Evolutionary conservation across 192 early-diverging fungal genomes (phyloP).

Genomic region (Coemansia sp.): DNA sequence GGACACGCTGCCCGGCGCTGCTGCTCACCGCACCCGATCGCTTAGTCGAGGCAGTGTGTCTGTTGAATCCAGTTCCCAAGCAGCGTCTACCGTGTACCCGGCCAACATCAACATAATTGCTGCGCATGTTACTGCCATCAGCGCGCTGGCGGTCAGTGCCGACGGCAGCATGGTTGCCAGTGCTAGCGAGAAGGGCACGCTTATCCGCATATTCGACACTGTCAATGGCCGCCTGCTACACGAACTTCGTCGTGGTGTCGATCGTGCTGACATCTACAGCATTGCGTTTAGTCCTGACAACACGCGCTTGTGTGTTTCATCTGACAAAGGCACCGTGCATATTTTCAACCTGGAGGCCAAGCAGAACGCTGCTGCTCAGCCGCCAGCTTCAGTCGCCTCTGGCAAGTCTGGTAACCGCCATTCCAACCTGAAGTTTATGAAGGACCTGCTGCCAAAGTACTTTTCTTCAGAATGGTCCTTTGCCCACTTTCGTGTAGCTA

Average conservation of each 20-base stretch:
- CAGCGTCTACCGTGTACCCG: constrained; percentile 41
- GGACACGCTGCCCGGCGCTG: not conserved
- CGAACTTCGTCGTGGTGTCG: constrained; percentile 85
- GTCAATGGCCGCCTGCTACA: constrained; percentile 68
- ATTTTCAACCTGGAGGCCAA: constrained; percentile 79
- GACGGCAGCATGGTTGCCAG: constrained; percentile 80
- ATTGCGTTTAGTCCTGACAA: constrained; percentile 83
- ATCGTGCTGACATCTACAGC: constrained; percentile 82
- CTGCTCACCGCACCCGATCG: constrained; percentile 31
- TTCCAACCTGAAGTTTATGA: constrained; percentile 68
- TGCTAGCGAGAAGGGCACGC: constrained; percentile 85
- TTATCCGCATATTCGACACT: constrained; percentile 86
- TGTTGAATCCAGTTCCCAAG: constrained; percentile 27
- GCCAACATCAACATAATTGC: constrained; percentile 75
- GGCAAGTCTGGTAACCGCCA: constrained; percentile 54
- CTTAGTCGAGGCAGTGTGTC: constrained; percentile 43
- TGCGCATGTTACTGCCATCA: constrained; percentile 75
- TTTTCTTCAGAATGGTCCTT: constrained; percentile 95
- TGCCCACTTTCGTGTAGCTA: constrained; percentile 76
- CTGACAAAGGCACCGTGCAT: constrained; percentile 92
- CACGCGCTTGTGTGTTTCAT: constrained; percentile 78
- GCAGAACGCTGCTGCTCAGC: constrained; percentile 13
- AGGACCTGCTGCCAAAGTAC: constrained; percentile 85
- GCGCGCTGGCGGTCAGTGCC: constrained; percentile 72
- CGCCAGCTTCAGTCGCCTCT: constrained; percentile 13